Percentiles rank a stretch among this genome's conserved stretches.
These are phyloP conservation scores for Hypoxylon sp. DNA, from an alignment of 2,329 filamentous ascomycete genomes.

Conservation along the genomic window DNA sequence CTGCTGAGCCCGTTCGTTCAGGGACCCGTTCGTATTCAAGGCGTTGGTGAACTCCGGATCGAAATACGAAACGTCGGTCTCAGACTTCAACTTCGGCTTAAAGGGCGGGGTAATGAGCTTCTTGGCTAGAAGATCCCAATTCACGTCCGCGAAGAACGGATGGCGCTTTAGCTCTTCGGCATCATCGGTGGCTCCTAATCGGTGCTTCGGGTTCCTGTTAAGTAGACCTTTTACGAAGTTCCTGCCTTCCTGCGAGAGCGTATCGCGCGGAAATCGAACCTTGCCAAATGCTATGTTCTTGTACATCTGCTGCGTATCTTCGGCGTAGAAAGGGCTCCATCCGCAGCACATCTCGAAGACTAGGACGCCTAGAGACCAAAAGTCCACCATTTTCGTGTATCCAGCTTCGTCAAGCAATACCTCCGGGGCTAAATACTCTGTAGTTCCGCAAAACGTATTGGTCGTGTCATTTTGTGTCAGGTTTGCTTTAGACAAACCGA, in stretches of 20 bases:
- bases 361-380: conserved; percentile 97
- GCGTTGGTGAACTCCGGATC: conserved; percentile 99
- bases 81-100: conserved; percentile 96
- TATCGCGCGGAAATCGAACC: conserved; percentile 95
- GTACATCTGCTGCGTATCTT: conserved; percentile 99
- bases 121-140: conserved; percentile 89
- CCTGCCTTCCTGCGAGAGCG: conserved; percentile 91
- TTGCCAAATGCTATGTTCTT: conserved; percentile 99
- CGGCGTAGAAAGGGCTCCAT: conserved; percentile 98
- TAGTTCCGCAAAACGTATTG: conserved; percentile 98
- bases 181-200: conserved; percentile 90
- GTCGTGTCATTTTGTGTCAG: conserved; percentile 97
- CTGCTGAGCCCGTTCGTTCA: conserved; percentile 92
- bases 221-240: conserved; percentile 98
- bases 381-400: conserved; percentile 99
- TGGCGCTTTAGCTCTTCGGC: conserved; percentile 95
- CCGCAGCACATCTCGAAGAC: conserved; percentile 99
- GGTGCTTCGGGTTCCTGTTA: conserved; percentile 96
- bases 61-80: conserved; percentile 97
- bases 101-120: conserved; percentile 97
- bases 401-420: conserved; percentile 95
- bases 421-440: conserved; percentile 96
- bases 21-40: conserved; percentile 84
- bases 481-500: conserved; percentile 97
- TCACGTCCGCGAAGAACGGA: conserved; percentile 93